A percentile compares a stretch with the other conserved stretches of the same genome.
Evolutionary conservation across 2,329 filamentous ascomycete species (phyloP).

Genomic region (Curvularia sp.): DNA sequence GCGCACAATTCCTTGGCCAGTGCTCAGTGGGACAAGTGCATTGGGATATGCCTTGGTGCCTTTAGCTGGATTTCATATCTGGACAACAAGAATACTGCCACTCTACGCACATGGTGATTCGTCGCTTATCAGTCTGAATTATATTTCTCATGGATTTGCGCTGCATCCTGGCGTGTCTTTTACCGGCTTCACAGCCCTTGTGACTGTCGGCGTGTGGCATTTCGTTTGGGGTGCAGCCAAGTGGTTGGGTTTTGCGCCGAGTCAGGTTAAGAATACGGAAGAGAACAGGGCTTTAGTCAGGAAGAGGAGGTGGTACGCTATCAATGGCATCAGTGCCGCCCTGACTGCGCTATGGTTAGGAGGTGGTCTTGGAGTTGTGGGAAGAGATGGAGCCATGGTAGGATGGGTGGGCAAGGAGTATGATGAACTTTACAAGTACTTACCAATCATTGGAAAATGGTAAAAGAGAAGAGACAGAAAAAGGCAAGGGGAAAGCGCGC

Average conservation of each 20-base stretch:
- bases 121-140: conserved; percentile 83
- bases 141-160: conserved; percentile 84
- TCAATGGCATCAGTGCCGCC: conserved; percentile 70
- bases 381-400: conserved; percentile 69
- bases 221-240: conserved; percentile 85
- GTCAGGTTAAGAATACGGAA: conserved; percentile 59
- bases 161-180: conserved; percentile 72
- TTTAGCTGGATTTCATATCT: conserved; percentile 73
- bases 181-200: conserved; percentile 71
- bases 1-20: conserved; percentile 68
- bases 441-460: conserved; percentile 65
- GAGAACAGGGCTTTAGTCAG: conserved; percentile 60
- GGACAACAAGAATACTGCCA: conserved; percentile 78
- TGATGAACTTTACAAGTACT: conserved; percentile 72
- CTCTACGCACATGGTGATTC: conserved; percentile 80
- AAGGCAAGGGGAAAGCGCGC: not conserved
- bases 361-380: conserved; percentile 80
- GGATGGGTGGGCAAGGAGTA: conserved; percentile 85
- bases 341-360: conserved; percentile 77
- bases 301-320: conserved; percentile 72
- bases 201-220: conserved; percentile 75
- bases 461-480: conserved; percentile 43
- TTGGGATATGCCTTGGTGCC: conserved; percentile 75
- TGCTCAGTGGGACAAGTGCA: conserved; percentile 71
- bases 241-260: conserved; percentile 74